Evolutionary conservation across 2,329 filamentous ascomycete genomes (phyloP), one percentile per base, ranked within the genome.

Genomic region (Tolypocladium inflatum): DNA sequence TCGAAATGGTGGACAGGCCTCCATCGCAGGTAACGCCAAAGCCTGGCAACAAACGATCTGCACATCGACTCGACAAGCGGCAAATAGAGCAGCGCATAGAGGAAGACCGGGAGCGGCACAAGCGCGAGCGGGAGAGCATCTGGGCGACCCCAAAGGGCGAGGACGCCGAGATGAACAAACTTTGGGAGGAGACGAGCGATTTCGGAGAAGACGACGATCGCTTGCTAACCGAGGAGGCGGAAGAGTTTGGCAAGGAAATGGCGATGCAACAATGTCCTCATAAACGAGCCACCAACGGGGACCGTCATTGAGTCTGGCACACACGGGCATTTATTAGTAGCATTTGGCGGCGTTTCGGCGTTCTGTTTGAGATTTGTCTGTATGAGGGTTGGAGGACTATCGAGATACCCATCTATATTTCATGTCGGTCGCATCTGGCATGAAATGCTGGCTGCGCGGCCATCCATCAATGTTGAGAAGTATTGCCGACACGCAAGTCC

Each of bases 21-120:
- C 71, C 73, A 7, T 73, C 73, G 13, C 75, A 76, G 60, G 70
- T 73, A 8, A 71, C 73, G n/a, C 71, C 73, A 1, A 73, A 69
- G 60, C 66, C 68, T 19, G 65, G 66, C 10, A 21, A 30, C 13
- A 72, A 65, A 60, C 68, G 66, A 59, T 67, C 63, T 52, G 69
- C 62, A 6, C 72, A 74, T 35, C 71, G 75, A 19, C 71, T 94
- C 55, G 90, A 97, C 67, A 94, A 93, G 74, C 83, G 88, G 58
- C 90, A 96, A 74, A 89, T 97, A 56, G 92, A 97, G 74, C 92
- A 97, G 76, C 81, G 94, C 45, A 96, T 99, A 62, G 95, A 99
- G 66, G 95, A 99, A 74, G 94, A 99, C 72, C 80, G 94, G 4
- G 94, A 99, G 72, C 80, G 94, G 50, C 95, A 99, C 73, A 99